Evolutionary conservation across 2,329 filamentous ascomycete genomes (phyloP).

Genomic region (Lasiodiplodia sp.): DNA sequence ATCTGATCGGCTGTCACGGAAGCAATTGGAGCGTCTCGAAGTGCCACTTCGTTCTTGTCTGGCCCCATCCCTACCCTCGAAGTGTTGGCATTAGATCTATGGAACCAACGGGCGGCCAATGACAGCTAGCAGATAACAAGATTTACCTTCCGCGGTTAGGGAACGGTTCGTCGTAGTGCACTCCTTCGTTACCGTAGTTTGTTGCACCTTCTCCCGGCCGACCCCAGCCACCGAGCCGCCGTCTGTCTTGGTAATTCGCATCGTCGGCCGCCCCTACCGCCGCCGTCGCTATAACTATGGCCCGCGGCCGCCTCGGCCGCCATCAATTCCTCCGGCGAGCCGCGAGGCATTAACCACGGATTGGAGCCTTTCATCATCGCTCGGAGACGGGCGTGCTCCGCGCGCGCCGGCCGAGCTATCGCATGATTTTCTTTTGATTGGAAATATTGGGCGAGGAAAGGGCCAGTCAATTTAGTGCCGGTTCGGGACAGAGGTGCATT

Average conservation of each 20-base stretch:
- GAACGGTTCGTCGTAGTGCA: constrained; percentile 4
- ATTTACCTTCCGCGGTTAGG: not conserved
- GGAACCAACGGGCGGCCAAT: not conserved
- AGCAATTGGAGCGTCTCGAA: not conserved
- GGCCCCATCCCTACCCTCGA: not conserved
- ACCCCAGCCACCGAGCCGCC: not conserved
- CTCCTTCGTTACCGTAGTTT: not conserved
- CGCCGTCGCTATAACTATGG: not conserved
- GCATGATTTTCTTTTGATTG: not conserved
- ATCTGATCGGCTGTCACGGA: not conserved
- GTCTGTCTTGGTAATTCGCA: not conserved
- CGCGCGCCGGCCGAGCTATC: not conserved
- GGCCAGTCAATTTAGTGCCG: not conserved
- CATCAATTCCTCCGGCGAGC: not conserved
- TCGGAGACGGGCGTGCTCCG: not conserved
- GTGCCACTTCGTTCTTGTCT: not conserved
- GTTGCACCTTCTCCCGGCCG: not conserved
- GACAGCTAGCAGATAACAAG: constrained; percentile 6
- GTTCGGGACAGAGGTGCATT: not conserved
- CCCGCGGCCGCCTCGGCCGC: too few relatives aligned
- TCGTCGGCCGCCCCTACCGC: not conserved
- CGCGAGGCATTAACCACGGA: too few relatives aligned
- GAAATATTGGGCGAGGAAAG: not conserved
- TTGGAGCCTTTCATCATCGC: too few relatives aligned
- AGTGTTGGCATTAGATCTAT: not conserved